A percentile compares a stretch with the other conserved stretches of the same genome.
Evolutionary conservation across 2,329 filamentous ascomycete genomes (phyloP).

Genomic region (Metarhizium sp.): DNA sequence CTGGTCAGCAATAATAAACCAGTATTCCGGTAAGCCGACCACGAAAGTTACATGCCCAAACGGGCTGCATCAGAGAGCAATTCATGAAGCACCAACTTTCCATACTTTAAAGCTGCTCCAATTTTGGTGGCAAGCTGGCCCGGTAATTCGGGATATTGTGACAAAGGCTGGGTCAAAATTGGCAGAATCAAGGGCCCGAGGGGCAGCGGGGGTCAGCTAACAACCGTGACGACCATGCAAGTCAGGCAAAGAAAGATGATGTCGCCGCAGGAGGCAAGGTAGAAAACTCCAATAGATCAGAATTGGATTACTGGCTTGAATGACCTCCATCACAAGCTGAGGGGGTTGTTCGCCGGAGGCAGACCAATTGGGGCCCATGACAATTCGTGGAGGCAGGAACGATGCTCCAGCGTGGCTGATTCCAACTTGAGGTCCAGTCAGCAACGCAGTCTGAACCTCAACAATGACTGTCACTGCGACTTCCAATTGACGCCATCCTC

Average conservation of each 20-base stretch:
- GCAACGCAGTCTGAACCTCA: too few species aligned
- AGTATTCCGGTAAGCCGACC: neutral
- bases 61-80: neutral
- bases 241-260: neutral
- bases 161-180: neutral
- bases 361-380: neutral
- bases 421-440: conserved; percentile 15
- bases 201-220: neutral
- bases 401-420: conserved; percentile 40
- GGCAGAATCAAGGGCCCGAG: neutral
- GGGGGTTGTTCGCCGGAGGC: neutral
- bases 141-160: neutral
- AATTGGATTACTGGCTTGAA: too few species aligned
- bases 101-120: neutral
- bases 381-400: neutral
- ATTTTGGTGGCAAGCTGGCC: neutral
- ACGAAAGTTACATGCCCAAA: neutral
- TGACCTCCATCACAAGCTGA: neutral
- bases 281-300: too few species aligned
- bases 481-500: too few species aligned
- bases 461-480: too few species aligned
- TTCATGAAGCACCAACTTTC: neutral
- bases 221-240: neutral
- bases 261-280: too few species aligned
- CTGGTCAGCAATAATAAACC: too few species aligned